Evolutionary conservation across 768 basidiomycete genomes (phyloP).

Genomic region (Fomitopsis serialis): DNA sequence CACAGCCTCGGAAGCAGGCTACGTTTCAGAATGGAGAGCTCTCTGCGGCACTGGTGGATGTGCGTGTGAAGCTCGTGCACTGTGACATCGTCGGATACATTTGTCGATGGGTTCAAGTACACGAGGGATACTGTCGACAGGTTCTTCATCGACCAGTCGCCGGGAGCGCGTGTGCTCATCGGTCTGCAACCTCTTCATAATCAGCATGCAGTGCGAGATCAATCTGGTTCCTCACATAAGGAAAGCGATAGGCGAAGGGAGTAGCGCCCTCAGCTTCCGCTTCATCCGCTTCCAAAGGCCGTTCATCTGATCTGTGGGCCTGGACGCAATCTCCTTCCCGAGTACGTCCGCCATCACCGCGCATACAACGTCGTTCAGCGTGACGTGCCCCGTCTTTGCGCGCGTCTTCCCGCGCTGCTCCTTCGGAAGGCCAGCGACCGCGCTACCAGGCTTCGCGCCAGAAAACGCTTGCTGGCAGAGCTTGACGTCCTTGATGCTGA

Average conservation of each 20-base stretch:
- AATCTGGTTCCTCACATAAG: slow-evolving; percentile 12
- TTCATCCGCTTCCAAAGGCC: slow-evolving; percentile 4
- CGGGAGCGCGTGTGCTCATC: slow-evolving; percentile 17
- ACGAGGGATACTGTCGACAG: slow-evolving; percentile 17
- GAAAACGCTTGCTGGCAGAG: slow-evolving; percentile 20
- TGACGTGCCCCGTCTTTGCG: slow-evolving; percentile 14
- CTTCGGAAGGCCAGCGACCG: slow-evolving; percentile 12
- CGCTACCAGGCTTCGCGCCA: slow-evolving; percentile 11
- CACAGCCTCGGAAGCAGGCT: slow-evolving; percentile 11
- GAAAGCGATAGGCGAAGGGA: slow-evolving; percentile 16
- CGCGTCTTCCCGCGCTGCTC: slow-evolving; percentile 8
- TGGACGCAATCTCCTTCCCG: slow-evolving; percentile 8
- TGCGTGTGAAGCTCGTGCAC: slow-evolving; percentile 15
- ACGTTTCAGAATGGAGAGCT: slow-evolving; percentile 18
- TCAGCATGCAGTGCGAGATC: not conserved
- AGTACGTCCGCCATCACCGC: slow-evolving; percentile 19
- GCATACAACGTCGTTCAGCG: slow-evolving; percentile 20
- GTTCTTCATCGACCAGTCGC: slow-evolving; percentile 22
- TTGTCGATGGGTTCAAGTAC: slow-evolving; percentile 12
- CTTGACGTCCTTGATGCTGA: slow-evolving; percentile 17
- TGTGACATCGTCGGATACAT: slow-evolving; percentile 1
- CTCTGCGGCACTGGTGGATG: slow-evolving; percentile 17
- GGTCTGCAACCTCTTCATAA: slow-evolving; percentile 5
- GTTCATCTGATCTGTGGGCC: slow-evolving; percentile 1
- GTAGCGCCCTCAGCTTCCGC: slow-evolving; percentile 3